phyloP scores from a whole-genome alignment of 139 green algal genomes.

The Volvox africanus region DNA sequence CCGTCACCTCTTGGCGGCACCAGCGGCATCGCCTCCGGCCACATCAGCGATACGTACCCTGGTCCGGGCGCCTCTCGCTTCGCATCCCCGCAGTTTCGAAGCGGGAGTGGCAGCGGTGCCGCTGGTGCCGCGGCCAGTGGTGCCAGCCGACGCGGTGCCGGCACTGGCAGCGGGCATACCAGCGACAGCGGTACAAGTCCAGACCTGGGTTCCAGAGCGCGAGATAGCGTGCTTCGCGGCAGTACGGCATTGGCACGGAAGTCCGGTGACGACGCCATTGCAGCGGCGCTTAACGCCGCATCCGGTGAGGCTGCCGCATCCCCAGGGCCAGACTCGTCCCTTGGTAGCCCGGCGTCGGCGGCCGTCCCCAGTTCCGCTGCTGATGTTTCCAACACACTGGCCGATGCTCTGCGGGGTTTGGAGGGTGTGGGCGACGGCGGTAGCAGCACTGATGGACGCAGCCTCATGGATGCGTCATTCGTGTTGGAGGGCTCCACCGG shows the following conservation, averaged over 20 bases:
- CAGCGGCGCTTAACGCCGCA: slow-evolving; percentile 18
- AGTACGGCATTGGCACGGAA: not conserved
- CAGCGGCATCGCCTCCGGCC: not conserved
- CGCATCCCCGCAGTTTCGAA: not conserved
- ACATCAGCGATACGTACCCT: slow-evolving; percentile 7
- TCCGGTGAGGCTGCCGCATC: not conserved
- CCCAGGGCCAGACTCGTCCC: not conserved
- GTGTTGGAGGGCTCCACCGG: slow-evolving; percentile 20
- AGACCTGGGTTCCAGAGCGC: not conserved
- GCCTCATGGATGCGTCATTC: slow-evolving; percentile 27
- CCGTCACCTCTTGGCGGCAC: slow-evolving; percentile 25
- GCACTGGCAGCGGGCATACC: not conserved
- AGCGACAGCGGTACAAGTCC: not conserved
- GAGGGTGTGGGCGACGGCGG: not conserved
- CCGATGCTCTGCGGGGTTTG: not conserved
- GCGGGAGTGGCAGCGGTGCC: not conserved
- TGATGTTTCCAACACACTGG: not conserved
- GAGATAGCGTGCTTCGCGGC: not conserved
- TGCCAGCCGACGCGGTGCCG: not conserved
- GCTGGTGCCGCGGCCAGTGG: not conserved
- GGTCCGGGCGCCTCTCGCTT: not conserved
- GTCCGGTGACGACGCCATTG: slow-evolving; percentile 19
- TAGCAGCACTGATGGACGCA: slow-evolving; percentile 13
- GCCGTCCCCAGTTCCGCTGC: not conserved
- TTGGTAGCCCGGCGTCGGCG: not conserved